Base-by-base conservation (phyloP, 306 rosid species). In the Cucurbita maxima region DNA sequence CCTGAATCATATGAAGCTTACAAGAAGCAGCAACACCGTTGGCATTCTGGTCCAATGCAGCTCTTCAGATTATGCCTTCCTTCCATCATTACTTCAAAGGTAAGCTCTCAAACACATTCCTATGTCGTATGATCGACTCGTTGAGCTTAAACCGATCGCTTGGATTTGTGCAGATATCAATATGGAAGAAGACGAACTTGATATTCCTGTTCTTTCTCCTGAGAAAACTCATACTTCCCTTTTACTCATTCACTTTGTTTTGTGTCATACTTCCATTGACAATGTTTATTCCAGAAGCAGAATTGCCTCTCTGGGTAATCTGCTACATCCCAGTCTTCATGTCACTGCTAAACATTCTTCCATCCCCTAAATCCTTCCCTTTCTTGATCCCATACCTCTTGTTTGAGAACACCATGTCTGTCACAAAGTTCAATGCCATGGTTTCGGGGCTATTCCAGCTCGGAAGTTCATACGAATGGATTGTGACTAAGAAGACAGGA, bases 21-120 rank as follows among this genome's bases (percentile, higher is more conserved):
- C 11, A 91, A 91, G 90, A 95, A 95, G 63, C 99, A 95, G 75
- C 99, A 95, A 77, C 97, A 95, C 78, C 91, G 99, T 3, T 95
- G 99, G 99, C 99, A 95, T 64, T 95, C 99, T 0, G 99, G 99
- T 72, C 99, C 99, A 0, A 95, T 95, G 99, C 99, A 95, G 83
- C 99, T 95, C 62, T 95, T 95, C 78, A 74, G 96, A 58, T 82
- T 91, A 8, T 95, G 97, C 44, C 91, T 95, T 76, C 97, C 99
- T 68, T 83, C 97, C 36, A 83, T 95, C 75, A 52, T 91, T 45
- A 85, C 90, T 52, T 81, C 99, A 62, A 91, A 95, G 97, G 99
- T 89, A 19, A 40, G 8, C 8, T 44, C 14, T 25, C 56, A 40
- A 41, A 55, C 30, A 48, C 56, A 74, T 36, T 79, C 3, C 54